Percentiles rank a stretch among this genome's conserved stretches.
Evolutionary conservation across 352 stramenopile species (phyloP).

Genomic region (Globisporangium middletonii): DNA sequence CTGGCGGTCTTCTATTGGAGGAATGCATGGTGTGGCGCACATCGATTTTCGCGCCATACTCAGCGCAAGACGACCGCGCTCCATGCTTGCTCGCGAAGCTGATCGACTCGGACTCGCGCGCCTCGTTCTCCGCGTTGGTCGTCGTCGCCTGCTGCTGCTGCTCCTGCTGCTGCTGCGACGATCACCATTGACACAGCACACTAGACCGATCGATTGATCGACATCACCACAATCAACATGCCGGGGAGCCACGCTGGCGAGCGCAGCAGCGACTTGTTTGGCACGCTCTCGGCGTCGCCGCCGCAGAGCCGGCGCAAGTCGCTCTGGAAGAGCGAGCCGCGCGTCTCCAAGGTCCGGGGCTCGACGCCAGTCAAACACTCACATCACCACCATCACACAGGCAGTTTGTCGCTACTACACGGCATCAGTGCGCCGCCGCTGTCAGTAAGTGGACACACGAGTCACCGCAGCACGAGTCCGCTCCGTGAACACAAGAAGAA

Average conservation of each 20-base stretch:
- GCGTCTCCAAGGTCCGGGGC: conserved; percentile 5
- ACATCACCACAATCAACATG: conserved; percentile 3
- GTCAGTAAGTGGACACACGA: neutral
- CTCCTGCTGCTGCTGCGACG: neutral
- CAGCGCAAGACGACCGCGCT: no score
- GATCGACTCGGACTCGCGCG: no score
- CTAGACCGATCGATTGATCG: neutral
- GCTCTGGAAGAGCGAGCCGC: conserved; percentile 13
- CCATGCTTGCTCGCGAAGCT: no score
- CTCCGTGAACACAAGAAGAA: conserved; percentile 9
- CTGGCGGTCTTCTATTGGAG: no score
- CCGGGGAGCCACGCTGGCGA: conserved; percentile 12
- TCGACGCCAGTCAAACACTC: neutral
- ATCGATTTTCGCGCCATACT: no score
- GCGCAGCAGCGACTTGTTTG: conserved; percentile 4
- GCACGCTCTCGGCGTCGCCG: neutral
- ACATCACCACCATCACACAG: neutral
- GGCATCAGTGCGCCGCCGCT: neutral
- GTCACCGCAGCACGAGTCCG: conserved; percentile 6
- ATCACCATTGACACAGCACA: neutral
- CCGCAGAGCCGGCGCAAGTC: conserved; percentile 13
- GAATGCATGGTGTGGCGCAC: no score
- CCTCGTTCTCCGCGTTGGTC: no score
- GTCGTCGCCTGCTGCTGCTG: neutral
- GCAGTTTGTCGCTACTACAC: neutral